Evolutionary conservation across 345 rosid genomes (phyloP).

Genomic region (Moricandia arvensis): DNA sequence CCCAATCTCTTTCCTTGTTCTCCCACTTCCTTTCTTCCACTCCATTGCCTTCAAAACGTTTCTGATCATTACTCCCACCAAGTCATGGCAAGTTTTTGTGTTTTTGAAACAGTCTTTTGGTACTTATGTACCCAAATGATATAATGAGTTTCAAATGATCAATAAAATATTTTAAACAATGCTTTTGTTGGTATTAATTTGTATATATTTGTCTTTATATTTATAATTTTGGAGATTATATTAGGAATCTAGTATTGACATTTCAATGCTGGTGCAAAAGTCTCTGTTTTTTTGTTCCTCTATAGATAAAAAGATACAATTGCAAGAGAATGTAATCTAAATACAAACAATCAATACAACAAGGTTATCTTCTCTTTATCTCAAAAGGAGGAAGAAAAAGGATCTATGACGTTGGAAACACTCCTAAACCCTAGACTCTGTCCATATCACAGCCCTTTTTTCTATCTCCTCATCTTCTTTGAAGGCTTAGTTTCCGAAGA

Average conservation of each 20-base stretch:
- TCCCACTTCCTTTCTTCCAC: constrained; percentile 37
- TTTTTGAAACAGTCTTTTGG: neutral
- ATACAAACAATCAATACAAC: constrained; percentile 23
- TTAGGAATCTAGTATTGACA: neutral
- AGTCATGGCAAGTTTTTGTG: constrained; percentile 1
- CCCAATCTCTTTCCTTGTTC: constrained; percentile 59
- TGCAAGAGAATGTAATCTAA: neutral
- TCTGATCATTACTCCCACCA: neutral
- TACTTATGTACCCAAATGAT: constrained; percentile 12
- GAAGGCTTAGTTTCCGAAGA: constrained; percentile 55
- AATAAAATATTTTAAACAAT: constrained; percentile 2
- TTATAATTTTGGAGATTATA: neutral
- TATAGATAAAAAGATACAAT: constrained; percentile 1
- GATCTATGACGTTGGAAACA: constrained; percentile 9
- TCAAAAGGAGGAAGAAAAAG: constrained; percentile 28
- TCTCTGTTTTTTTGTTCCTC: neutral
- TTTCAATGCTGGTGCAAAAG: neutral
- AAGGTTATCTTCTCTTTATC: constrained; percentile 22
- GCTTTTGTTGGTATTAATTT: neutral
- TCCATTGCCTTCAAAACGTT: neutral
- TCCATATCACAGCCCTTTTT: constrained; percentile 14
- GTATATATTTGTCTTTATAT: neutral
- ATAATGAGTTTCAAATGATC: constrained; percentile 1
- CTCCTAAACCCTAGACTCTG: constrained; percentile 35
- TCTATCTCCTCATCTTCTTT: constrained; percentile 5